Evolutionary conservation across 305 asterid species (phyloP).

Genomic region (Rubia balearica): DNA sequence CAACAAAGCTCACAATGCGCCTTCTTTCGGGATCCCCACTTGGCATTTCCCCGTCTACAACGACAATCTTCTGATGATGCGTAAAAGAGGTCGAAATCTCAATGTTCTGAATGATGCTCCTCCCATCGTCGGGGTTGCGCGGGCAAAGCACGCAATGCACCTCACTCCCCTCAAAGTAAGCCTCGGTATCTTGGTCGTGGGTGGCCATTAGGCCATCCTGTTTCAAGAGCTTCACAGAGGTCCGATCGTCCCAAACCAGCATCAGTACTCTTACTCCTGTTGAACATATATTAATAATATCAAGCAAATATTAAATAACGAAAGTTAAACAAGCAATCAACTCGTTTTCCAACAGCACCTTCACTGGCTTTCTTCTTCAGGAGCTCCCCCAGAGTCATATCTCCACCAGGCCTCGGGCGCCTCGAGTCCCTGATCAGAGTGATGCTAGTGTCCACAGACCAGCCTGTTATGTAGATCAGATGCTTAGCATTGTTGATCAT

Average conservation of each 20-base stretch:
- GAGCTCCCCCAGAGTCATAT: slow-evolving; percentile 54
- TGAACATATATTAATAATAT: too few species aligned
- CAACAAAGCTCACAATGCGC: slow-evolving; percentile 69
- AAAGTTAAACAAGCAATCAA: too few species aligned
- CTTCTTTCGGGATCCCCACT: slow-evolving; percentile 32
- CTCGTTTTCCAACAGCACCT: slow-evolving; percentile 22
- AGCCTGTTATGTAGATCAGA: slow-evolving; percentile 74
- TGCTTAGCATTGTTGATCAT: slow-evolving; percentile 68
- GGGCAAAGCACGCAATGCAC: slow-evolving; percentile 79
- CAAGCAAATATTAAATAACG: too few species aligned
- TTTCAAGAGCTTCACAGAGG: slow-evolving; percentile 57
- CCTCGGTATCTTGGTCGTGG: slow-evolving; percentile 61
- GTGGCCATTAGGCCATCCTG: slow-evolving; percentile 79
- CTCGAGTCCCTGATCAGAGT: slow-evolving; percentile 56
- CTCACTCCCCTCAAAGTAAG: slow-evolving; percentile 42
- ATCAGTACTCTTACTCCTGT: slow-evolving; percentile 44
- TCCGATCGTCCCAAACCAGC: slow-evolving; percentile 87
- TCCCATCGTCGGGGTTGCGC: slow-evolving; percentile 74
- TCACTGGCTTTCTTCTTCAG: slow-evolving; percentile 68
- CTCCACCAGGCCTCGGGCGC: slow-evolving; percentile 69
- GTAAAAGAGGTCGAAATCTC: slow-evolving; percentile 65
- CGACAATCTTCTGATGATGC: slow-evolving; percentile 75
- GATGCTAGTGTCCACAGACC: slow-evolving; percentile 79
- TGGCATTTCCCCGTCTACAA: slow-evolving; percentile 58
- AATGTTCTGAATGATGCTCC: slow-evolving; percentile 53